phyloP scores from a whole-genome alignment of 768 basidiomycete species.

The Collybiopsis confluens region DNA sequence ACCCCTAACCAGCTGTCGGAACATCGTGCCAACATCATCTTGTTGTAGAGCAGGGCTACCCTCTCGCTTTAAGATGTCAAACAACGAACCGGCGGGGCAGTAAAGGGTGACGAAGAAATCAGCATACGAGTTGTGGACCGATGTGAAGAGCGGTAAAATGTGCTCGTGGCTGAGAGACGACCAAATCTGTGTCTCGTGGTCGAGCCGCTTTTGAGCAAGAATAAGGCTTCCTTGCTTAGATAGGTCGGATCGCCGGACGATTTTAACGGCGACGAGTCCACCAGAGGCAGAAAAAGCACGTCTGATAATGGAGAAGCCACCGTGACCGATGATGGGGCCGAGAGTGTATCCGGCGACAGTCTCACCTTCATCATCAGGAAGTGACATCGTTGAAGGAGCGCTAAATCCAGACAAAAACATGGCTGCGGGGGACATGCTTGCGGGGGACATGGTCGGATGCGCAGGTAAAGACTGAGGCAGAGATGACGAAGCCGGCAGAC shows the following conservation, averaged over 20 bases:
- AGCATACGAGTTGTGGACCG: constrained; percentile 52
- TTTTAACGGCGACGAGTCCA: constrained; percentile 76
- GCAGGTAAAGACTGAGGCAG: not conserved
- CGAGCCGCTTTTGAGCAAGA: constrained; percentile 49
- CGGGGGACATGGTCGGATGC: constrained; percentile 46
- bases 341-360: constrained; percentile 68
- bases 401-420: constrained; percentile 69
- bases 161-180: constrained; percentile 77
- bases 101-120: constrained; percentile 80
- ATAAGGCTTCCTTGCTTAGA: constrained; percentile 46
- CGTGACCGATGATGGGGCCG: constrained; percentile 71
- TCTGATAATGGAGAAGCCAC: constrained; percentile 79
- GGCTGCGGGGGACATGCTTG: constrained; percentile 72
- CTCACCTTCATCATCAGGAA: constrained; percentile 66
- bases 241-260: constrained; percentile 60
- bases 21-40: constrained; percentile 82
- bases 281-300: constrained; percentile 63
- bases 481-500: not conserved
- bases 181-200: constrained; percentile 74
- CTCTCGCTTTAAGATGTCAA: constrained; percentile 74
- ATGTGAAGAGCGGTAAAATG: constrained; percentile 77
- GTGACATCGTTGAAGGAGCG: constrained; percentile 27
- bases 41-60: constrained; percentile 64
- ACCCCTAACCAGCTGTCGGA: constrained; percentile 80
- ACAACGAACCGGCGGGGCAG: constrained; percentile 83